phyloP scores from a whole-genome alignment of 2,329 filamentous ascomycete species.

The Fusarium coicis region DNA sequence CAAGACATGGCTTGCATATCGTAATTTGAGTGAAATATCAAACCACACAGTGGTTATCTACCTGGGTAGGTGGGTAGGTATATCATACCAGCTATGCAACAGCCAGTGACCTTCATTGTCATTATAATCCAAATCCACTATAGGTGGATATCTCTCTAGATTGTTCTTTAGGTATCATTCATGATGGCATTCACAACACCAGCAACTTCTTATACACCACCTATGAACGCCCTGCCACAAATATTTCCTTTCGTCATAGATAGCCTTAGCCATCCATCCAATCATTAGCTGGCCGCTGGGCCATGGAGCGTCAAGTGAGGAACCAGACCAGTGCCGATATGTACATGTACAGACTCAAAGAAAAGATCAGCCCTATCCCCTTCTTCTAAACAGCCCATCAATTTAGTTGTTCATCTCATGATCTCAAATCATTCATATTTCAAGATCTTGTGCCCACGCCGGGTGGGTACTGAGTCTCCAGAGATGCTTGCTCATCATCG shows the following conservation, averaged over 20 bases:
- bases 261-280: conserved; percentile 25
- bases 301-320: conserved; percentile 2
- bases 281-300: conserved; percentile 12
- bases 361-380: conserved; percentile 13
- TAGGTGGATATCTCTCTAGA: conserved; percentile 20
- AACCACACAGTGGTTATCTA: background rate
- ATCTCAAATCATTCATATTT: background rate
- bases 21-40: background rate
- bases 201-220: conserved; percentile 19
- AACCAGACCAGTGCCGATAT: conserved; percentile 21
- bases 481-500: conserved; percentile 10
- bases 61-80: background rate
- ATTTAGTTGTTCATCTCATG: background rate
- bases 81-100: background rate
- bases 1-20: conserved; percentile 3
- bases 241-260: conserved; percentile 6
- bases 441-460: conserved; percentile 10
- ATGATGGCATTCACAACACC: conserved; percentile 27
- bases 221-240: conserved; percentile 37
- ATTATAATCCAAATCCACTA: conserved; percentile 14
- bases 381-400: background rate
- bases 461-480: background rate
- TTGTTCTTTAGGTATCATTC: conserved; percentile 34
- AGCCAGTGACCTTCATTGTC: background rate
- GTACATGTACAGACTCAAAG: conserved; percentile 34